Percentiles rank a stretch among this genome's conserved stretches.
phyloP scores from a whole-genome alignment of 2,329 filamentous ascomycete species.

The Monosporascus sp. region DNA sequence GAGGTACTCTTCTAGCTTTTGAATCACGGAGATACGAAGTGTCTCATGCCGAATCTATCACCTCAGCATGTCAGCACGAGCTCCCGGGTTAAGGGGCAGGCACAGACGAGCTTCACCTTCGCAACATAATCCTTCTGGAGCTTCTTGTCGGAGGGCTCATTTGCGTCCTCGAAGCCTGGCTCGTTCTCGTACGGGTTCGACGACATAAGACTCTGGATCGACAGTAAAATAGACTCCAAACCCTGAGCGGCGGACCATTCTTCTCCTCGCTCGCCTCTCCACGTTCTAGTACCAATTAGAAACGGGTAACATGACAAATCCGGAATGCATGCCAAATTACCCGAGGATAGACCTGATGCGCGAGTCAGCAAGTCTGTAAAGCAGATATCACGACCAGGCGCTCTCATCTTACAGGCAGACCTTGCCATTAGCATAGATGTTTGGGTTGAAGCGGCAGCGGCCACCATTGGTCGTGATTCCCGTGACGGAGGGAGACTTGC shows the following conservation, averaged over 20 bases:
- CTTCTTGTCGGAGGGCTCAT: constrained; percentile 63
- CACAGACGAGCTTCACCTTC: constrained; percentile 55
- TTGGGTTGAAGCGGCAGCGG: constrained; percentile 87
- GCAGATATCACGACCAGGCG: background rate
- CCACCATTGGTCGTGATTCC: constrained; percentile 86
- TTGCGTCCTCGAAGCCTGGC: constrained; percentile 80
- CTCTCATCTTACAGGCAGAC: constrained; percentile 74
- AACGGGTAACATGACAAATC: constrained; percentile 2
- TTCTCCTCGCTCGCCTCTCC: constrained; percentile 84
- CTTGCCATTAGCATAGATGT: constrained; percentile 87
- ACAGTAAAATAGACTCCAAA: constrained; percentile 87
- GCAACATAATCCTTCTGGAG: constrained; percentile 70
- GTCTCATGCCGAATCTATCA: constrained; percentile 83
- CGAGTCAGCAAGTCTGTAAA: background rate
- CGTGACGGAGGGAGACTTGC: constrained; percentile 55
- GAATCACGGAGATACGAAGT: constrained; percentile 77
- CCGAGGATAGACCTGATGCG: constrained; percentile 71
- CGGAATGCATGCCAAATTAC: constrained; percentile 39
- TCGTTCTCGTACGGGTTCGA: constrained; percentile 93
- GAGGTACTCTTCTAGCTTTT: constrained; percentile 76
- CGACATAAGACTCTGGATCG: constrained; percentile 95
- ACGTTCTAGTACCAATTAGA: constrained; percentile 58
- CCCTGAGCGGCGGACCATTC: constrained; percentile 97
- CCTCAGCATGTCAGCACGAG: constrained; percentile 15
- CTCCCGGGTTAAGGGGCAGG: background rate